Conservation (phyloP, 1,139 yeast species). For the Taiozyma sp. region DNA sequence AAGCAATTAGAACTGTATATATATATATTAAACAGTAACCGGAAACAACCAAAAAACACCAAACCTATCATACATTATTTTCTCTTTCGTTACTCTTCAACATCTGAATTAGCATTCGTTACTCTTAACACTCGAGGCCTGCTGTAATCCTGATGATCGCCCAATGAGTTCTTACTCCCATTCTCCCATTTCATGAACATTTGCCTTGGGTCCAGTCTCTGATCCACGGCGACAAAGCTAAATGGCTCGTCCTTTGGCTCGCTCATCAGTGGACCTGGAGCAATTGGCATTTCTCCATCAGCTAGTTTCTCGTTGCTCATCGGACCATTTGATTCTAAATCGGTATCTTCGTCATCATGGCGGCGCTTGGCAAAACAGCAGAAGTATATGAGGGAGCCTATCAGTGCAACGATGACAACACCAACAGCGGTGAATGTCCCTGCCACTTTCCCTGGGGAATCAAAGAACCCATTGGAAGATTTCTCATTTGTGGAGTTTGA, state of each 20-base stretch:
- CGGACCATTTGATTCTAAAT: conserved; percentile 5
- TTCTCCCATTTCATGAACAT: conserved; percentile 48
- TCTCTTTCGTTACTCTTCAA: not conserved
- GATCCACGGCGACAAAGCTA: conserved; percentile 51
- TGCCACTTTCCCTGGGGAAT: conserved; percentile 33
- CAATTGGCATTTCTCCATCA: conserved; percentile 12
- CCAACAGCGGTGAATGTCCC: conserved; percentile 36
- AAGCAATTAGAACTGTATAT: not conserved
- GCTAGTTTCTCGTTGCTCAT: conserved; percentile 9
- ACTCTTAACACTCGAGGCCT: conserved; percentile 58
- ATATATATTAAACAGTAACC: not conserved
- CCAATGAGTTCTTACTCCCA: conserved; percentile 58
- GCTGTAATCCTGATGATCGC: conserved; percentile 72
- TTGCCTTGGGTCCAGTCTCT: conserved; percentile 62
- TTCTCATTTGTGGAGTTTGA: conserved; percentile 2
- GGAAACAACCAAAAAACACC: not conserved
- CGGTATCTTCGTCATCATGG: conserved; percentile 26
- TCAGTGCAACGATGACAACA: conserved; percentile 23
- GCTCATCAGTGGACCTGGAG: conserved; percentile 1
- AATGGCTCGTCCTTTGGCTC: conserved; percentile 3
- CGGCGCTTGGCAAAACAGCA: conserved; percentile 20
- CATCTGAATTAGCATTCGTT: conserved; percentile 37
- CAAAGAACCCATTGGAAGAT: conserved; percentile 25
- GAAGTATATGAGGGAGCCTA: conserved; percentile 22
- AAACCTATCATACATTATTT: not conserved